Evolutionary conservation across 1,284 basidiomycete species (phyloP), one percentile per base, ranked within the genome.

Genomic region (Pseudozyma flocculosa): DNA sequence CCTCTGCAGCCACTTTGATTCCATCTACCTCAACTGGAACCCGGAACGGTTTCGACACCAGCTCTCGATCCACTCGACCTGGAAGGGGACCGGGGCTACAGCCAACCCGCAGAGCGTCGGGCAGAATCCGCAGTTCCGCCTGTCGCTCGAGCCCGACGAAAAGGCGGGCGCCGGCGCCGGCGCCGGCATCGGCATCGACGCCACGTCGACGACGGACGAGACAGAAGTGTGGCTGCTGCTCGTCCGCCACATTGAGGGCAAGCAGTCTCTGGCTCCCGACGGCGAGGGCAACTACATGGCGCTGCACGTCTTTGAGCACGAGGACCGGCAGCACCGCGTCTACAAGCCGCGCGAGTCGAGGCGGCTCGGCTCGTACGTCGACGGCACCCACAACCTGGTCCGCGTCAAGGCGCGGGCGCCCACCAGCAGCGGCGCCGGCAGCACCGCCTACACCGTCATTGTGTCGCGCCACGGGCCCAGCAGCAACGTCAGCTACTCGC

Each of bases 21-120:
- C 89, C 1, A 79, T 95, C 37, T 91, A 92, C 76, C 77, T 90
- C 36, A 96, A 88, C 73, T 96, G 93, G 93, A 83, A 92, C 74
- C 89, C 92, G 0, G 66, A 55, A 0, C 80, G 85, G 8, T 88
- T 89, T 76, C 73, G 81, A 1, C 78, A 83, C 37, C 71, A 71
- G 1, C 68, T 85, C 13, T 79, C 73, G 2, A 84, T 88, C 51
- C 90, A 94, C 87, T 87, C 89, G 87, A 57, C 50, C 83, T 76
- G 36, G 40, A 40, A 44, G 0, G 47, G 26, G 15, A 18, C 23
- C 49, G 43, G 53, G 26, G 15, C 48, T 3, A 3, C 17, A 4
- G 39, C 24, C 4, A 10, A 22, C 18, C 23, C 38, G 10, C 7
- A 17, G 10, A 40, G 46, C 39, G 40, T 50, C 29, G 57, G 56